phyloP scores from a whole-genome alignment of 1,284 basidiomycete species.

The Mixia osmundae region DNA sequence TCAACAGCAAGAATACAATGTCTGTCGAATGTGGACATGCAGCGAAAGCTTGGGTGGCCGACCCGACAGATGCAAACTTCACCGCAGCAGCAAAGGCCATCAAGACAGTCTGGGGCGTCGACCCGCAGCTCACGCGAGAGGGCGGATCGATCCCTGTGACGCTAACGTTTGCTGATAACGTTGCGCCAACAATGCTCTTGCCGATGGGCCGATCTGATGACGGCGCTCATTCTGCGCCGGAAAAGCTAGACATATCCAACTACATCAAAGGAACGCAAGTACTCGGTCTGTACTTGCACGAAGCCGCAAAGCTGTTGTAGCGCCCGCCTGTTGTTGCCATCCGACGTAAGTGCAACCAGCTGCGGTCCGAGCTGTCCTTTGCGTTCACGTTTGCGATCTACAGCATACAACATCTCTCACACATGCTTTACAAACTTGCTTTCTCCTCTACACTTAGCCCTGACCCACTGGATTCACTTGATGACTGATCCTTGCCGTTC shows the following conservation, averaged over 20 bases:
- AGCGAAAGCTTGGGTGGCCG: slow-evolving; percentile 71
- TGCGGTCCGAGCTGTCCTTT: no score
- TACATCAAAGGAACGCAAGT: slow-evolving; percentile 49
- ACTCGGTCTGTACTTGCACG: slow-evolving; percentile 33
- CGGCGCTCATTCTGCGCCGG: slow-evolving; percentile 46
- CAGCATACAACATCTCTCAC: no score
- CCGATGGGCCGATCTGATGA: slow-evolving; percentile 37
- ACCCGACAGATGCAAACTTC: slow-evolving; percentile 77
- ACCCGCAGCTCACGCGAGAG: slow-evolving; percentile 74
- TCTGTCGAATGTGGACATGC: slow-evolving; percentile 45
- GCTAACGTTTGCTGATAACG: neutral
- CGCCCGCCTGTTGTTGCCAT: no score
- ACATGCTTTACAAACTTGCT: no score
- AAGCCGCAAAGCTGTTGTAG: no score
- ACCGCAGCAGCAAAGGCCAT: slow-evolving; percentile 71
- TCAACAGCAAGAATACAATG: slow-evolving; percentile 58
- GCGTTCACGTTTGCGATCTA: no score
- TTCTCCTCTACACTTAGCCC: no score
- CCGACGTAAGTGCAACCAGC: no score
- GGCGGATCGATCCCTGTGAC: slow-evolving; percentile 66
- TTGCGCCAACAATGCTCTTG: slow-evolving; percentile 17
- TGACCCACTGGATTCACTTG: no score
- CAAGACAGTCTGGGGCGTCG: slow-evolving; percentile 51
- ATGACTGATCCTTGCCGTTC: no score
- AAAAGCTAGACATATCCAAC: slow-evolving; percentile 84